A percentile compares a stretch with the other conserved stretches of the same genome.
These are phyloP conservation scores for Globisporangium parvum DNA, from an alignment of 352 stramenopile species.

Conservation along the genomic window DNA sequence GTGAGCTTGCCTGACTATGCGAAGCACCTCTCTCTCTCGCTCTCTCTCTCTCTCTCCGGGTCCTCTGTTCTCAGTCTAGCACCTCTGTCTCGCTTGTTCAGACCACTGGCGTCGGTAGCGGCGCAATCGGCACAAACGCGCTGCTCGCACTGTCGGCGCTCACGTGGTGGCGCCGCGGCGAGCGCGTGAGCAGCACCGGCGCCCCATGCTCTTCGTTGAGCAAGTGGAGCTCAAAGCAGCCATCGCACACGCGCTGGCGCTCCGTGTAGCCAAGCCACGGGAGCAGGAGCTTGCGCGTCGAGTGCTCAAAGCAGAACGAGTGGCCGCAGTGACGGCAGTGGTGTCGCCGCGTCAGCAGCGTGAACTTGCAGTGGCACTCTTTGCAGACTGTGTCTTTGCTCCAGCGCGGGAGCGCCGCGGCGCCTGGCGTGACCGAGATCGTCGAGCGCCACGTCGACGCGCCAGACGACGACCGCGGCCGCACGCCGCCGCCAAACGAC, in stretches of 20 bases:
- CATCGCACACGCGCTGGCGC: slow-evolving; percentile 77
- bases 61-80: not conserved
- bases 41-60: not conserved
- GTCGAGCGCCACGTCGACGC: slow-evolving; percentile 18
- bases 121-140: slow-evolving; percentile 10
- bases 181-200: slow-evolving; percentile 21
- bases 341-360: slow-evolving; percentile 63
- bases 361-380: slow-evolving; percentile 69
- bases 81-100: not conserved
- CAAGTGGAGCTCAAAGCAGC: slow-evolving; percentile 67
- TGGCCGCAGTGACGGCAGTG: slow-evolving; percentile 80
- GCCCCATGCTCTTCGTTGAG: slow-evolving; percentile 17
- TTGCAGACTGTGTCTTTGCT: slow-evolving; percentile 58
- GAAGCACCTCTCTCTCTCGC: slow-evolving; percentile 1
- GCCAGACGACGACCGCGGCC: slow-evolving; percentile 25
- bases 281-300: slow-evolving; percentile 60
- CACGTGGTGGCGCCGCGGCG: slow-evolving; percentile 8
- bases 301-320: slow-evolving; percentile 85
- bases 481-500: slow-evolving; percentile 7
- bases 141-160: slow-evolving; percentile 8
- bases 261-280: slow-evolving; percentile 64
- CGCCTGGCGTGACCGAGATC: slow-evolving; percentile 16
- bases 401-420: slow-evolving; percentile 40
- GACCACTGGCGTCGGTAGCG: slow-evolving; percentile 2
- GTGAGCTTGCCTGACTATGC: slow-evolving; percentile 4